Conservation (phyloP, 2,329 filamentous ascomycete genomes). For the Aureobasidium lini region DNA sequence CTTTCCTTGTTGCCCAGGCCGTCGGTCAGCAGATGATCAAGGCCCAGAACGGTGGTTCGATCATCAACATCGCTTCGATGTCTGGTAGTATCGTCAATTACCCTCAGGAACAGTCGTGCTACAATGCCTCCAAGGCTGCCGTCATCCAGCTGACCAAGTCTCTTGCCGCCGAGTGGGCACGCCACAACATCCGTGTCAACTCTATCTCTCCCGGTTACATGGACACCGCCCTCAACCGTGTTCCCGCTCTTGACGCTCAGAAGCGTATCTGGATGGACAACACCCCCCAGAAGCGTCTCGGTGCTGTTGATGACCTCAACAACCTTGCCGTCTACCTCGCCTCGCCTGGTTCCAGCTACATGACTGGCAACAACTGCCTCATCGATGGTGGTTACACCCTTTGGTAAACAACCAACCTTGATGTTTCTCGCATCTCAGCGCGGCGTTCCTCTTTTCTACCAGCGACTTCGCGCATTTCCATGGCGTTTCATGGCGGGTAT, state of each 20-base stretch:
- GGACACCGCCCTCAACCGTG: constrained; percentile 74
- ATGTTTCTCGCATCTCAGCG: not conserved
- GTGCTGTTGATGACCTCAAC: constrained; percentile 68
- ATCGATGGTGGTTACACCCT: constrained; percentile 65
- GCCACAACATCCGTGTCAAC: constrained; percentile 74
- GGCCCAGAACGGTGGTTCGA: constrained; percentile 62
- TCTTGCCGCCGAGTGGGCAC: constrained; percentile 77
- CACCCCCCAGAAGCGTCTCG: constrained; percentile 67
- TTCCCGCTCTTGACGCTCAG: constrained; percentile 68
- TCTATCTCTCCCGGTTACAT: constrained; percentile 80
- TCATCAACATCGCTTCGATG: constrained; percentile 68
- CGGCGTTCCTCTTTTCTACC: constrained; percentile 1
- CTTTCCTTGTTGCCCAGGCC: constrained; percentile 65
- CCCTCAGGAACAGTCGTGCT: constrained; percentile 70
- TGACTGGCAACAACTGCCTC: constrained; percentile 68
- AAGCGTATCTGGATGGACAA: constrained; percentile 73
- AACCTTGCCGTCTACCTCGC: constrained; percentile 69
- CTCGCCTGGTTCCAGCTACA: constrained; percentile 64
- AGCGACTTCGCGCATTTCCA: constrained; percentile 3
- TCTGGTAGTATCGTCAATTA: constrained; percentile 38
- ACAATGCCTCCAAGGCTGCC: constrained; percentile 78
- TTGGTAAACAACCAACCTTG: constrained; percentile 28
- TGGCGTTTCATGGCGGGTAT: constrained; percentile 8
- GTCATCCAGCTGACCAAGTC: constrained; percentile 73
- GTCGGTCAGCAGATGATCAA: constrained; percentile 55